Conservation (phyloP, 495 filamentous ascomycete species). For the Xylaria nigripes region DNA sequence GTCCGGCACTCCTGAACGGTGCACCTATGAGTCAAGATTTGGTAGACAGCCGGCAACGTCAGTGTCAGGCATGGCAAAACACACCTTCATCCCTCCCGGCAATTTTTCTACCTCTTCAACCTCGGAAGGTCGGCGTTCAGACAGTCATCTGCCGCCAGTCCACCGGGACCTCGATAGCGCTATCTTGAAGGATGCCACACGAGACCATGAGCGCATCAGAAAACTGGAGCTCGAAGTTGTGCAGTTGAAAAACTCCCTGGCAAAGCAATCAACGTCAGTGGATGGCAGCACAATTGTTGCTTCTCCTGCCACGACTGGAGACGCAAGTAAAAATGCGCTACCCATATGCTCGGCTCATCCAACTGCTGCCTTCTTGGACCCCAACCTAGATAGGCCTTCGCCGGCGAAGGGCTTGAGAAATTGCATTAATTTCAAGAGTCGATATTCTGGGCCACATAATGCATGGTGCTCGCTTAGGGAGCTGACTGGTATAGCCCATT, state of each 20-base stretch:
- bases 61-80: conserved; percentile 8
- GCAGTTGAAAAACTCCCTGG: conserved; percentile 36
- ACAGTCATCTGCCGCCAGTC: conserved; percentile 18
- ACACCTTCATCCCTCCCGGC: conserved; percentile 2
- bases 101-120: conserved; percentile 8
- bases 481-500: conserved; percentile 34
- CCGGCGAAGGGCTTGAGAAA: conserved; percentile 31
- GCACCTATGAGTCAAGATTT: conserved; percentile 42
- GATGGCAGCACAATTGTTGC: conserved; percentile 28
- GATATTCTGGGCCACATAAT: conserved; percentile 43
- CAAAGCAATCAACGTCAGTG: conserved; percentile 31
- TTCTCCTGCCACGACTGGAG: conserved; percentile 24
- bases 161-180: conserved; percentile 14
- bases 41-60: conserved; percentile 14
- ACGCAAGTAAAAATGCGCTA: conserved; percentile 21
- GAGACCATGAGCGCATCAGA: conserved; percentile 40
- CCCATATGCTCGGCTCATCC: conserved; percentile 20
- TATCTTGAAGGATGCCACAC: conserved; percentile 16
- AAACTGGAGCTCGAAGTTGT: conserved; percentile 42
- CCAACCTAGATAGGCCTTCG: conserved; percentile 27
- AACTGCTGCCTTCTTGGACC: conserved; percentile 21
- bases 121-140: conserved; percentile 15
- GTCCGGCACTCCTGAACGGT: conserved; percentile 41
- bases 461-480: conserved; percentile 31
- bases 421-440: conserved; percentile 31